Base-by-base conservation (phyloP, 1,139 yeast species). In the Lizanozyma gosingica region DNA sequence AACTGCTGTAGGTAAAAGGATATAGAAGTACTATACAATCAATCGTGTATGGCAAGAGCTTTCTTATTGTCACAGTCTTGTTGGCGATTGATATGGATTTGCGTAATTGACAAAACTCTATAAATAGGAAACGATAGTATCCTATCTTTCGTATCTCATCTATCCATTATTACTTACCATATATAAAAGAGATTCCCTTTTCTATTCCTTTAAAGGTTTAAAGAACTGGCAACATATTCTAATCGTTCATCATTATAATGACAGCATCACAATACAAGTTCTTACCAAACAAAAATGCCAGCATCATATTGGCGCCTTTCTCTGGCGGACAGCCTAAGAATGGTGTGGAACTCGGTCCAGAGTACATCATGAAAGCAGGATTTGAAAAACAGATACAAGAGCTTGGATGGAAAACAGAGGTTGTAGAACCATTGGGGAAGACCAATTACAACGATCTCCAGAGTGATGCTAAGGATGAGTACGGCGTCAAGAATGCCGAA, bases 331-430 rank as follows among this genome's bases (percentile, higher is more conserved):
- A 90, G 62, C 94, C 90, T 40, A 84, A 85, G 54, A 77, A 82
- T 33, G 98, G 98, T 42, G 97, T 90, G 35, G 97, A 90, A 55
- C 75, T 80, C 43, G 98, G 97, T 22, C 97, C 98, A n/a, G 76
- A 80, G 46, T 82, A 77, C 57, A 70, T 90, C 47, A 60, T 87
- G 41, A 74, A 81, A 47, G 77, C 79, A 43, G 96, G 96, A 3
- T 71, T 90, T 43, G 67, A 76, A 45, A 52, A 71, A 34, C 84
- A 83, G 51, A 58, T 90, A 43, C 63, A 75, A 47, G 62, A 66
- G 2, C 68, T 88, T 41, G 95, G 94, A 16, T 90, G 96, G 96
- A 61, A 67, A 17, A 73, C 80, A 14, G 53, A 62, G 4, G 59
- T 83, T 43, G 65, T 63, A 29, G 72, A 77, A 32, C 87, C 95